Base-by-base conservation (phyloP, 2,329 filamentous ascomycete genomes). In the Calonectria honghensis region DNA sequence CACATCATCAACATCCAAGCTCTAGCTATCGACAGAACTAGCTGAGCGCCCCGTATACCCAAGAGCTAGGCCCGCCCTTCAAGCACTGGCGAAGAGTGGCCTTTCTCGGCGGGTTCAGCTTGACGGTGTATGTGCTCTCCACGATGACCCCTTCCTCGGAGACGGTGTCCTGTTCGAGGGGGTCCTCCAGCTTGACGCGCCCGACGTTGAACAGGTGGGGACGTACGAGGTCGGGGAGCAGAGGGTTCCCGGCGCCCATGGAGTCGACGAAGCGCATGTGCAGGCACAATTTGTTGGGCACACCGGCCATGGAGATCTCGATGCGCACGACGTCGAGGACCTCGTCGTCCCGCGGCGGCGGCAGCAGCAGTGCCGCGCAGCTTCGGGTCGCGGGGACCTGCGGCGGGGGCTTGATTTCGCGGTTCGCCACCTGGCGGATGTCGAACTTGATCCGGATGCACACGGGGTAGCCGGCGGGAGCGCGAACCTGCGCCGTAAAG, bases 301-400 rank as follows among this genome's bases (percentile, higher is more conserved):
- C 63, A 7, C 64, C 59, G 13, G 63, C 50, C 67, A 80, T 78
- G 2, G 35, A 32, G 52, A 80, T 67, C 16, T 77, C 70, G 20
- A 80, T 39, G 18, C 79, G 77, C 9, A 78, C 54, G 2, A 77
- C 74, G 54, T 80, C 79, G 52, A 78, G 45, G 61, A 68, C 71
- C 13, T 72, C 67, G 3, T 68, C n/a, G 31, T 24, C 24, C 5
- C 6, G 31, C 14, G 67, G 51, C 10, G 63, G 31, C 18, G 67
- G 51, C 9, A 63, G 41, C 13, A 66, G 51, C 6, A 63, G 41
- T 9, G 63, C 59, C 16, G 66, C 37, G 41, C 29, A 18, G 11
- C 45, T 52, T 16, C 35, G 35, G n/a, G 68, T n/a, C 16, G 54
- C 50, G 11, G 50, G 37, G 2, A 51, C 64, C 7, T 7, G 16